Conservation (phyloP, 2,329 filamentous ascomycete species). For the Shiraia bambusicola region DNA sequence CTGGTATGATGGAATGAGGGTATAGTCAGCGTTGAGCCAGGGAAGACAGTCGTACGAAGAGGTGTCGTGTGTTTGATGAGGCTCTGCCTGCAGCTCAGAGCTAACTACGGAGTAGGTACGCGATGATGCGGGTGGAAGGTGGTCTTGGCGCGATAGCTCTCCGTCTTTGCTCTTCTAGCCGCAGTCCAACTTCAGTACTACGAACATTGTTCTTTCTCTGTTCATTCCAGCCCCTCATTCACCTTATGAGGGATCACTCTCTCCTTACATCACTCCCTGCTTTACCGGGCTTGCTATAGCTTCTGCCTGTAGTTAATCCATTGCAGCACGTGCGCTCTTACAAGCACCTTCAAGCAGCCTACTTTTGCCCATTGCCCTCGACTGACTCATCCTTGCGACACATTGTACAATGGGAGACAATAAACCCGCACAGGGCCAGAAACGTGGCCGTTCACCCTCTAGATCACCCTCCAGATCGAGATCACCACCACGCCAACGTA, state of each 20-base stretch:
- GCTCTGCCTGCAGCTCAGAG: constrained; percentile 9
- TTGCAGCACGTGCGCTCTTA: too few relatives aligned
- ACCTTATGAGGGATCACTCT: background rate
- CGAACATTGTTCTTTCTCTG: background rate
- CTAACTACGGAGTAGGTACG: too few relatives aligned
- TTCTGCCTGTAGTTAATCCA: too few relatives aligned
- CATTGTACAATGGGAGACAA: constrained; percentile 22
- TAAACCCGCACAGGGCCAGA: constrained; percentile 19
- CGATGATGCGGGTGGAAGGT: constrained; percentile 12
- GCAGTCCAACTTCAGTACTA: background rate
- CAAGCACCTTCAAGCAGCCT: too few relatives aligned
- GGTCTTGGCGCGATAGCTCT: constrained; percentile 4
- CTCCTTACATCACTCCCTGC: too few relatives aligned
- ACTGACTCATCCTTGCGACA: background rate
- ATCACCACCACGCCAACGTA: constrained; percentile 62
- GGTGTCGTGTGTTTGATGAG: constrained; percentile 19
- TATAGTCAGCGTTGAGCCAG: constrained; percentile 7
- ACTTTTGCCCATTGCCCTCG: too few relatives aligned
- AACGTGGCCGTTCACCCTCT: constrained; percentile 38
- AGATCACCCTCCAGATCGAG: constrained; percentile 41
- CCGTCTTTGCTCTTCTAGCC: background rate
- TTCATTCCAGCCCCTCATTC: background rate
- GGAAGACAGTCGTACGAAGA: constrained; percentile 8
- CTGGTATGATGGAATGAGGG: constrained; percentile 4
- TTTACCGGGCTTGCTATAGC: too few relatives aligned